These are phyloP conservation scores for Plasmodium inui DNA, from an alignment of 169 alveolate genomes.

Conservation along the genomic window DNA sequence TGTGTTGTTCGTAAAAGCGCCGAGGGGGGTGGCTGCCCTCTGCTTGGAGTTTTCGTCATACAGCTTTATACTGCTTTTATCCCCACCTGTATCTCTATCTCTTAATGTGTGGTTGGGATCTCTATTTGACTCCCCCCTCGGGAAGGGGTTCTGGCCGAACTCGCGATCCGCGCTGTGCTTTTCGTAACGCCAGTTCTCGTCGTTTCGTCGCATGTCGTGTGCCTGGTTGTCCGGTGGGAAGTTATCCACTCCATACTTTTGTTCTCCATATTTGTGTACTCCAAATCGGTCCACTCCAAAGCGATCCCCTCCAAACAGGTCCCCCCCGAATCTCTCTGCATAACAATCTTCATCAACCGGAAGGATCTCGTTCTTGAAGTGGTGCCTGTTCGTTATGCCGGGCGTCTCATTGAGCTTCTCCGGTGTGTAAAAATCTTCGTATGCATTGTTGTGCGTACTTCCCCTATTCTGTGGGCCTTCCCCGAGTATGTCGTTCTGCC, in stretches of 20 bases:
- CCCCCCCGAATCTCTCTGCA: not conserved
- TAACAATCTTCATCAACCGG: not conserved
- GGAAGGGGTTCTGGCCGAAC: not conserved
- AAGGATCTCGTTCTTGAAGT: not conserved
- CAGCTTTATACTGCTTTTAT: not conserved
- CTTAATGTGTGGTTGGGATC: not conserved
- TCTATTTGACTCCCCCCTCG: not conserved
- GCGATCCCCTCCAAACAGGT: not conserved
- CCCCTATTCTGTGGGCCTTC: not conserved
- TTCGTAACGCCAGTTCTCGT: not conserved
- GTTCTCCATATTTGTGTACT: not conserved
- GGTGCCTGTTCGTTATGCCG: constrained; percentile 9
- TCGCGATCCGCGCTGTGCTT: not conserved
- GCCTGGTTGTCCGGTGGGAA: not conserved
- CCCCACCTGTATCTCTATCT: not conserved
- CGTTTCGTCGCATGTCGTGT: not conserved
- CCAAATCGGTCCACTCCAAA: not conserved
- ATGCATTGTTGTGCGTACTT: not conserved
- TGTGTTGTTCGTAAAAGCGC: not conserved
- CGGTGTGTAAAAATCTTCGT: constrained; percentile 2
- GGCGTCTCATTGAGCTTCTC: constrained; percentile 61
- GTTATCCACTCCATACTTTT: not conserved
- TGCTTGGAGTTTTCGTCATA: not conserved
- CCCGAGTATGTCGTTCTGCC: not conserved
- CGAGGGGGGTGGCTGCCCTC: not conserved